Conservation (phyloP, 129 eudicot species). For the Centaurea solstitialis region DNA sequence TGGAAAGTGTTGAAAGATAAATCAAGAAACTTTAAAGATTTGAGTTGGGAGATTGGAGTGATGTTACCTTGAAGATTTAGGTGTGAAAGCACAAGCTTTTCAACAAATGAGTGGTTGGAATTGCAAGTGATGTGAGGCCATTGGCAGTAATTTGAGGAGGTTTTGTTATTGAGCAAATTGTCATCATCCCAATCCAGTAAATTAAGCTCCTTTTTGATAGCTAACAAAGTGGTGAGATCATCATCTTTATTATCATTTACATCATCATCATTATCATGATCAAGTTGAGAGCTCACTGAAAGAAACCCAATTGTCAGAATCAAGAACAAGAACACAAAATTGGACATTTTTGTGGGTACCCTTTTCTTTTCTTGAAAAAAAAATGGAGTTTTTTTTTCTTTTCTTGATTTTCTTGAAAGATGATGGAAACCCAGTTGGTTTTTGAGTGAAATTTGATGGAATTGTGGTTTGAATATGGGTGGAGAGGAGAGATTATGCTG, state of each 20-base stretch:
- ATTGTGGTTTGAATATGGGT: conserved; percentile 22
- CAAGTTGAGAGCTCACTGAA: conserved; percentile 48
- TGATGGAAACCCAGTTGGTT: conserved; percentile 32
- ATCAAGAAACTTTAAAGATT: conserved; percentile 80
- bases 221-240: conserved; percentile 44
- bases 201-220: conserved; percentile 66
- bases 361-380: conserved; percentile 4
- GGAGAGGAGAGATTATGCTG: conserved; percentile 11
- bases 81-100: conserved; percentile 81
- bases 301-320: conserved; percentile 55
- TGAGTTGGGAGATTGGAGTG: conserved; percentile 73
- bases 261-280: conserved; percentile 6
- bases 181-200: conserved; percentile 58
- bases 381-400: conserved; percentile 8
- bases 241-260: conserved; percentile 4
- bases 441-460: conserved; percentile 22
- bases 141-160: conserved; percentile 71
- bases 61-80: conserved; percentile 83
- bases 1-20: conserved; percentile 78
- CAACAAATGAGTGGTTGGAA: conserved; percentile 58
- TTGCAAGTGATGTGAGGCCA: conserved; percentile 83
- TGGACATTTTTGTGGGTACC: conserved; percentile 31
- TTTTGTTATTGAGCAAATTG: conserved; percentile 36
- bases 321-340: conserved; percentile 33
- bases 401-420: conserved; percentile 25